These are phyloP conservation scores for Wickerhamomyces sp. DNA, from an alignment of 1,139 yeast species.

Conservation along the genomic window DNA sequence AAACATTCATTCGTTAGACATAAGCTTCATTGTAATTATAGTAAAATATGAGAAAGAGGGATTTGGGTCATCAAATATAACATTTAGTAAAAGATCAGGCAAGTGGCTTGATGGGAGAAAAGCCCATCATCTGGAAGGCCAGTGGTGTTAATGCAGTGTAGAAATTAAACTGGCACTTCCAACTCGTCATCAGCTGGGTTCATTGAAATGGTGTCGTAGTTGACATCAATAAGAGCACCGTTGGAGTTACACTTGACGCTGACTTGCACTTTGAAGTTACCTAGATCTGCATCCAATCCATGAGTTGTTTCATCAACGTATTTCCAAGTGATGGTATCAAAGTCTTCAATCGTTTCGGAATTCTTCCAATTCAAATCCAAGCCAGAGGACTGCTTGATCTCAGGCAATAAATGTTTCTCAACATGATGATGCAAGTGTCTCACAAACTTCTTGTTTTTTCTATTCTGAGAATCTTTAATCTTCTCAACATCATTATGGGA, in stretches of 20 bases:
- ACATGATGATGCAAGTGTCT: slow-evolving; percentile 74
- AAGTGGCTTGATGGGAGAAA: too few relatives aligned
- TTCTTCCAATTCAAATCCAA: slow-evolving; percentile 49
- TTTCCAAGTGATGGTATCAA: slow-evolving; percentile 45
- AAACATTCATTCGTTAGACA: too few relatives aligned
- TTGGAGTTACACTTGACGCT: slow-evolving; percentile 55
- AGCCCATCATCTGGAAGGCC: too few relatives aligned
- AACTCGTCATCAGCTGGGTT: too few relatives aligned
- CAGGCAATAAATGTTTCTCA: slow-evolving; percentile 63
- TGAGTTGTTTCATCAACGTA: slow-evolving; percentile 48
- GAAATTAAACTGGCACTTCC: too few relatives aligned
- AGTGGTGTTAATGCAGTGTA: too few relatives aligned
- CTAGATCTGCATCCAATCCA: slow-evolving; percentile 36
- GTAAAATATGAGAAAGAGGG: too few relatives aligned
- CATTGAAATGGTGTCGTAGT: slow-evolving; percentile 40
- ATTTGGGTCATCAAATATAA: too few relatives aligned
- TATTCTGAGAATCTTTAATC: slow-evolving; percentile 67
- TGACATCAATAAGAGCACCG: slow-evolving; percentile 56
- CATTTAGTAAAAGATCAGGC: too few relatives aligned
- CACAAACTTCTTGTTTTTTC: slow-evolving; percentile 65
- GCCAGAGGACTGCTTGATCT: slow-evolving; percentile 59
- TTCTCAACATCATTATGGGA: slow-evolving; percentile 68
- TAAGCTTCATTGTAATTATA: too few relatives aligned
- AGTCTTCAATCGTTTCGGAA: slow-evolving; percentile 43
- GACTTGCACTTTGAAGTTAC: slow-evolving; percentile 50